These are phyloP conservation scores for Curvularia eragrostidis DNA, from an alignment of 2,329 filamentous ascomycete species.

Conservation along the genomic window DNA sequence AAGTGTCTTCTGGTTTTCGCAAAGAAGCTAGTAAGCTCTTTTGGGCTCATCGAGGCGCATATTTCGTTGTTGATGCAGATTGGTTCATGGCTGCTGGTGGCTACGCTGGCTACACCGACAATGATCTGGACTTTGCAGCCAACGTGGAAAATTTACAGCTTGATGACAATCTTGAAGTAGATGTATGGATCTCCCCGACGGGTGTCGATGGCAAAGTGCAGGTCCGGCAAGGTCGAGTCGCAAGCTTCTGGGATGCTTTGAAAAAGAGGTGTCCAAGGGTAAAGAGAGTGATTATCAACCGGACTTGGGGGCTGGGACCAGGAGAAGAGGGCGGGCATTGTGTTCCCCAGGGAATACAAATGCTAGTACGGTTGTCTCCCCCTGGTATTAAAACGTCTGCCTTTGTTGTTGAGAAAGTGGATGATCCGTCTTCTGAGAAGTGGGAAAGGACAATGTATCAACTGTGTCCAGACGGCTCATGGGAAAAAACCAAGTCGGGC, in stretches of 20 bases:
- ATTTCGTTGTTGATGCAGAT: background rate
- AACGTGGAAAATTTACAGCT: slow-evolving; percentile 24
- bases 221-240: background rate
- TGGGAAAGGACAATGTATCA: background rate
- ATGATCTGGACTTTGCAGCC: slow-evolving; percentile 18
- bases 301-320: background rate
- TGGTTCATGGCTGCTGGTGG: slow-evolving; percentile 23
- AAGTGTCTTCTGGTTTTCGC: slow-evolving; percentile 19
- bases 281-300: background rate
- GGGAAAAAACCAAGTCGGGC: too few relatives aligned
- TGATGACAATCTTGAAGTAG: slow-evolving; percentile 1
- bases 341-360: background rate
- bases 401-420: background rate
- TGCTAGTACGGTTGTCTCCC: background rate
- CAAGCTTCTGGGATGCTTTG: background rate
- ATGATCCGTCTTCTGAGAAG: background rate
- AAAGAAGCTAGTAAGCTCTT: slow-evolving; percentile 28
- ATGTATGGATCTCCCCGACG: background rate
- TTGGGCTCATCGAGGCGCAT: slow-evolving; percentile 14
- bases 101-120: slow-evolving; percentile 14
- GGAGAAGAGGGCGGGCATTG: background rate
- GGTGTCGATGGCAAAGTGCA: background rate
- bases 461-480: background rate
- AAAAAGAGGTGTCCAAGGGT: background rate
- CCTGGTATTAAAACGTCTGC: background rate